Evolutionary conservation across 495 filamentous ascomycete species (phyloP), one percentile per base, ranked within the genome.

Genomic region (Aspergillus biplanus): DNA sequence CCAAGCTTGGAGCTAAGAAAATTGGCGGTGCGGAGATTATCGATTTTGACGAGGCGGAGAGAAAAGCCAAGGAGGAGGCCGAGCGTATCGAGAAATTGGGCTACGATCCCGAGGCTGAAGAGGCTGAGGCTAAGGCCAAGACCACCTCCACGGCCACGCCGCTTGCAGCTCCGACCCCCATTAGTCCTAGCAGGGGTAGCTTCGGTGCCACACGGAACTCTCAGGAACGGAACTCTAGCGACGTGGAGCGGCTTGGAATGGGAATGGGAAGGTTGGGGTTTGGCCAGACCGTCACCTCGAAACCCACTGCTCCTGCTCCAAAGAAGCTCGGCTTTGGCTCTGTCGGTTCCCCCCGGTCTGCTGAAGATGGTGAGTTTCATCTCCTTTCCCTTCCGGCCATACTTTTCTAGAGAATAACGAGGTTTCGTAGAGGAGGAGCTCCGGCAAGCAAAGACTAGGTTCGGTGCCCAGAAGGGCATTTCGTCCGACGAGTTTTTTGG

Each of bases 401-500:
- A 8, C 16, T 27, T 44, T 6, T 8, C 16, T 7, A 12, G 16
- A 47, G 33, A 46, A 58, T 21, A 59, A 61, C 52, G 1, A 39
- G 21, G 1, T 57, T 37, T 33, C 42, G 15, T 27, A 81, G 78
- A 80, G 7, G 78, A 77, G 54, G 79, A 82, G 60, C 62, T 82
- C 15, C 66, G 64, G 33, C 70, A 80, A 56, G 67, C 70, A 50
- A 75, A 64, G 67, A 50, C 64, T 11, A 69, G 71, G 71, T 99
- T 99, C 66, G 95, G 93, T 59, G 76, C 73, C 56, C 95, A 99
- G 78, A 98, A 97, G 82, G 90, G 90, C 73, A 99, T 99, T 67
- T 97, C 93, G 2, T 97, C 92, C 4, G 95, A 99, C 76, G 95
- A 99, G 69, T 97, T 97, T 80, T 99, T 99, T 73, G 92, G 93